Conservation (phyloP, 1,284 basidiomycete genomes). For the Thelephora terrestris region DNA sequence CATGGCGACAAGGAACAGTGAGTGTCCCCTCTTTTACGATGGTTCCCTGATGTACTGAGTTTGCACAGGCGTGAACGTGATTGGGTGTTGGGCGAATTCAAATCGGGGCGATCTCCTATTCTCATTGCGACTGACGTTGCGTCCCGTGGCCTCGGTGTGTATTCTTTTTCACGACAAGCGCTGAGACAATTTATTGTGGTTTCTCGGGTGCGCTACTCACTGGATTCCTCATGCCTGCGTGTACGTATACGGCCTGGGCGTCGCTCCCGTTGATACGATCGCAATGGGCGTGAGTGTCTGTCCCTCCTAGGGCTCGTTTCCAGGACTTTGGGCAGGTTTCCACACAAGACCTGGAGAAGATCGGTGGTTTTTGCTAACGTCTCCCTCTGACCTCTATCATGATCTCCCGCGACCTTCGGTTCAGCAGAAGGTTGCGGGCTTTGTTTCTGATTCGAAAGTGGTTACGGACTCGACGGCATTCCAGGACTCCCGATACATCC, state of each 20-base stretch:
- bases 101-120: conserved; percentile 94
- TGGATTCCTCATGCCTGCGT: not conserved
- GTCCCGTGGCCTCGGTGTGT: conserved; percentile 99
- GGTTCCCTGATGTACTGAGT: conserved; percentile 6
- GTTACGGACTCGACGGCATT: conserved; percentile 33
- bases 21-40: conserved; percentile 25
- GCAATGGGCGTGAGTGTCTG: conserved; percentile 2
- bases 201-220: not conserved
- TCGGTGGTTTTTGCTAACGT: conserved; percentile 25
- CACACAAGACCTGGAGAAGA: conserved; percentile 34
- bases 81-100: conserved; percentile 98
- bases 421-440: conserved; percentile 10
- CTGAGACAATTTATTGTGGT: conserved; percentile 23
- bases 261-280: not conserved
- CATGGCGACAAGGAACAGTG: conserved; percentile 98
- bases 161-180: conserved; percentile 25
- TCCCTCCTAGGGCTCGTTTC: conserved; percentile 35
- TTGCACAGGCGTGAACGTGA: conserved; percentile 86
- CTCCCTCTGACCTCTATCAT: conserved; percentile 28
- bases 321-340: conserved; percentile 40
- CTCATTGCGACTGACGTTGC: conserved; percentile 97
- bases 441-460: conserved; percentile 36
- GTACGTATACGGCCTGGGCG: conserved; percentile 4
- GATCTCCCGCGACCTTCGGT: conserved; percentile 24
- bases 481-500: conserved; percentile 21